A percentile compares a stretch with the other conserved stretches of the same genome.
Evolutionary conservation across 306 rosid species (phyloP).

Genomic region (Lagenaria siceraria): DNA sequence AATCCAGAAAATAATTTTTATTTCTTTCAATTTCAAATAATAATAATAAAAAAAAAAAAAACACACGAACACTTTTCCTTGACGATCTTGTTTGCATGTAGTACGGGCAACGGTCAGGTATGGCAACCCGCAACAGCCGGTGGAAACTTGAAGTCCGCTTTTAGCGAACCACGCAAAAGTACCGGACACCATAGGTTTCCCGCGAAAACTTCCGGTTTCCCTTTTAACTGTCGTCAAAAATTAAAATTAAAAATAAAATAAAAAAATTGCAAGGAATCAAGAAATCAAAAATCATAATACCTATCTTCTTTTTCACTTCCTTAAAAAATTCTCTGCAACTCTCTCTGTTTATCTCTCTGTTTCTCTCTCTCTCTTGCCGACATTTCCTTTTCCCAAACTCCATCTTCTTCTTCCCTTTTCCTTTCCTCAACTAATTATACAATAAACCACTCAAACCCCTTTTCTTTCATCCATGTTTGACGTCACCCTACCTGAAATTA

Average conservation of each 20-base stretch:
- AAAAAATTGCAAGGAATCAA: neutral
- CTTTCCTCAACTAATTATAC: neutral
- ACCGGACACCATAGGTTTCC: conserved; percentile 42
- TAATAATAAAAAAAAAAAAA: neutral
- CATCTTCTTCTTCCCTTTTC: neutral
- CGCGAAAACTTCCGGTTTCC: conserved; percentile 35
- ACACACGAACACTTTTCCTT: neutral
- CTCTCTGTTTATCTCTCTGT: neutral
- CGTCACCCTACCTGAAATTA: neutral
- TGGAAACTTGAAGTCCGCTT: neutral
- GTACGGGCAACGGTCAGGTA: conserved; percentile 9
- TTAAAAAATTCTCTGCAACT: conserved; percentile 5
- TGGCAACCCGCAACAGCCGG: conserved; percentile 36
- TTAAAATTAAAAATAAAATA: neutral
- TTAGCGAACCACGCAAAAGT: conserved; percentile 5
- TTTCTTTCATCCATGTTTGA: conserved; percentile 2
- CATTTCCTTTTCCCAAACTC: conserved; percentile 24
- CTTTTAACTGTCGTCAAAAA: conserved; percentile 4
- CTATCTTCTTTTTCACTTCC: conserved; percentile 19
- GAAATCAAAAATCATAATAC: neutral
- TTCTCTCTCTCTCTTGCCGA: conserved; percentile 29
- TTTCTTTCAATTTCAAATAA: too few species aligned
- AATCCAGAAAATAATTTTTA: too few species aligned
- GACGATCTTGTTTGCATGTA: neutral
- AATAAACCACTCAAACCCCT: neutral